Percentiles rank a stretch among this genome's conserved stretches.
These are phyloP conservation scores for Penicillium sp. DNA, from an alignment of 2,329 filamentous ascomycete genomes.

Conservation along the genomic window DNA sequence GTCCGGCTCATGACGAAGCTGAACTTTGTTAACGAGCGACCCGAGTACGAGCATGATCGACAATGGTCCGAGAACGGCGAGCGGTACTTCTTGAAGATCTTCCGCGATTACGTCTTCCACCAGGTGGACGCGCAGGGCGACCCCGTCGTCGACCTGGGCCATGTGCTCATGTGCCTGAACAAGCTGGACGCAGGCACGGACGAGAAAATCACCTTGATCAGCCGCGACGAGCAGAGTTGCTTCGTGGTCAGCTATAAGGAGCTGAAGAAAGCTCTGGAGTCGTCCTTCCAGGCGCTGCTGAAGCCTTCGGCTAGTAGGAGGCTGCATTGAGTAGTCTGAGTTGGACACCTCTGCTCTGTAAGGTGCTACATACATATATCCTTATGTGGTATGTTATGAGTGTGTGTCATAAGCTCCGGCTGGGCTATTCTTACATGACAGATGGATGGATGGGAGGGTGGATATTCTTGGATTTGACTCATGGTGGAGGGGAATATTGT, in stretches of 20 bases:
- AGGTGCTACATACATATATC: no score
- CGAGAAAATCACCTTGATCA: constrained; percentile 76
- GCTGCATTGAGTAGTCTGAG: no score
- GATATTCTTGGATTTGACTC: no score
- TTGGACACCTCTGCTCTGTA: no score
- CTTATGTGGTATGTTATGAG: no score
- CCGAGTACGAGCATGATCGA: constrained; percentile 67
- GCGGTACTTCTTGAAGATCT: constrained; percentile 84
- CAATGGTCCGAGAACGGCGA: constrained; percentile 89
- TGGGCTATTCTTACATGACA: no score
- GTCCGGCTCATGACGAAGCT: constrained; percentile 76
- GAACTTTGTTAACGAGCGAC: constrained; percentile 78
- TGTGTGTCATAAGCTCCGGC: no score
- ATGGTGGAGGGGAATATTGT: no score
- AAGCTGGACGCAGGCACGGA: constrained; percentile 85
- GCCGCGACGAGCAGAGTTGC: constrained; percentile 79
- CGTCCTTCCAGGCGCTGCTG: constrained; percentile 52
- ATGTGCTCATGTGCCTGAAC: constrained; percentile 78
- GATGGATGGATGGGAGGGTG: no score
- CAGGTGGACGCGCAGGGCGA: constrained; percentile 79
- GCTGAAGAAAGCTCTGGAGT: constrained; percentile 59
- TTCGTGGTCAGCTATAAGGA: constrained; percentile 87
- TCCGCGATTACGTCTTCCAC: constrained; percentile 95
- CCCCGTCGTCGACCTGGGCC: constrained; percentile 74
- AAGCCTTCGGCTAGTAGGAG: no score